Percentiles rank a stretch among this genome's conserved stretches.
Conservation (phyloP, 306 rosid species). For the Fragaria ananassa region DNA sequence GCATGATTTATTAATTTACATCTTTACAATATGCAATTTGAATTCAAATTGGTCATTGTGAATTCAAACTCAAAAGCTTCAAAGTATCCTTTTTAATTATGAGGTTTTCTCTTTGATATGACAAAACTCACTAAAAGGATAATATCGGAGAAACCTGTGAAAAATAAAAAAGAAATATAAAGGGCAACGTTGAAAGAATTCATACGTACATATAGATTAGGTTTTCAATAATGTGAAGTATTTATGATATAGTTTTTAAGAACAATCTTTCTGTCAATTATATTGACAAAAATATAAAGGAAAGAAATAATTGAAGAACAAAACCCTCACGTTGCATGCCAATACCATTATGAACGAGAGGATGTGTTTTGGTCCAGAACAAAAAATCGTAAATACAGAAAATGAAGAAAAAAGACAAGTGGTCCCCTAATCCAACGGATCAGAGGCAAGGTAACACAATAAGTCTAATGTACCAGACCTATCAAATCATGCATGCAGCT, state of each 20-base stretch:
- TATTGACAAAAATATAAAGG: neutral
- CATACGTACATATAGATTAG: neutral
- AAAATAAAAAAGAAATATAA: neutral
- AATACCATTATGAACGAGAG: constrained; percentile 21
- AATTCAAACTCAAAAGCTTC: neutral
- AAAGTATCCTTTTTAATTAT: neutral
- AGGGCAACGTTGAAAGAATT: neutral
- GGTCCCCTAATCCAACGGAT: constrained; percentile 46
- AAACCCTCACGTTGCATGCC: constrained; percentile 15
- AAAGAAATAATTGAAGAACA: constrained; percentile 16
- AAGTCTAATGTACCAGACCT: constrained; percentile 23
- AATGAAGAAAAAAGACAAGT: neutral
- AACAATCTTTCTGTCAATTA: neutral
- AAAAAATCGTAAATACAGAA: constrained; percentile 34
- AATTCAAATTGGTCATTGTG: neutral
- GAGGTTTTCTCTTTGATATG: neutral
- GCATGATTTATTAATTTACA: neutral
- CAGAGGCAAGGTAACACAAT: constrained; percentile 27
- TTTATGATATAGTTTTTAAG: neutral
- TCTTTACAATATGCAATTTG: neutral
- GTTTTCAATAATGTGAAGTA: neutral
- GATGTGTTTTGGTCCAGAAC: constrained; percentile 33
- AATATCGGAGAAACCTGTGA: neutral
- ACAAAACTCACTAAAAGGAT: neutral
- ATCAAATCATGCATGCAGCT: constrained; percentile 36